phyloP scores from a whole-genome alignment of 768 basidiomycete genomes.

The Lactifluus pinguis region DNA sequence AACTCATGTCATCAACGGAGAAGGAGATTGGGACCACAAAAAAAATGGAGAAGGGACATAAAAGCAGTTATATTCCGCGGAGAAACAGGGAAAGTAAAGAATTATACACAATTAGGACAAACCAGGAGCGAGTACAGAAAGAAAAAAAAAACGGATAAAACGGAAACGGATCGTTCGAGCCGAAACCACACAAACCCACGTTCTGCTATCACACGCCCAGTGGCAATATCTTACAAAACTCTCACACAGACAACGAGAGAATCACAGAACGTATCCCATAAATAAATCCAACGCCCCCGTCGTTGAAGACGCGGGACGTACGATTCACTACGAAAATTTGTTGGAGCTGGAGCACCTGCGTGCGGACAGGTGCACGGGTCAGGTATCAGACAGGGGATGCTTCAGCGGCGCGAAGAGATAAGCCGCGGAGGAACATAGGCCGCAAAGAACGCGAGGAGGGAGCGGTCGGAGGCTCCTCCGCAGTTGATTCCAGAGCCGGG shows the following conservation, averaged over 20 bases:
- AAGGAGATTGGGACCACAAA: neutral
- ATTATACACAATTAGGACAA: neutral
- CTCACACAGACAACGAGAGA: no score
- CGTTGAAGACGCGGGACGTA: neutral
- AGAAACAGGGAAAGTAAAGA: neutral
- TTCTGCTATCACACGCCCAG: neutral
- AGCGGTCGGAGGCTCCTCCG: conserved; percentile 1
- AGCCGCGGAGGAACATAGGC: conserved; percentile 6
- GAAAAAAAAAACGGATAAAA: neutral
- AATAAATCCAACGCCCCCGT: neutral
- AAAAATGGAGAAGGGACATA: neutral
- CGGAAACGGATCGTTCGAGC: neutral
- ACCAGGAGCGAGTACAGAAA: neutral
- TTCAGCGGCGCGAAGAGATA: conserved; percentile 7
- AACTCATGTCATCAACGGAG: neutral
- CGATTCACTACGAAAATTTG: no score
- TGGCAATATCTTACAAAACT: neutral
- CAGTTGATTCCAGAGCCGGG: neutral
- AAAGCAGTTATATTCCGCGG: neutral
- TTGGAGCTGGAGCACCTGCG: no score
- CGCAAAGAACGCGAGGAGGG: conserved; percentile 3
- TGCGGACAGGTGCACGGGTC: no score
- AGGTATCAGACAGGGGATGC: conserved; percentile 3
- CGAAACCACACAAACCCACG: neutral
- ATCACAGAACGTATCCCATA: neutral